Percentiles rank a stretch among this genome's conserved stretches.
phyloP scores from a whole-genome alignment of 2,329 filamentous ascomycete genomes.

The Colletotrichum costaricense region DNA sequence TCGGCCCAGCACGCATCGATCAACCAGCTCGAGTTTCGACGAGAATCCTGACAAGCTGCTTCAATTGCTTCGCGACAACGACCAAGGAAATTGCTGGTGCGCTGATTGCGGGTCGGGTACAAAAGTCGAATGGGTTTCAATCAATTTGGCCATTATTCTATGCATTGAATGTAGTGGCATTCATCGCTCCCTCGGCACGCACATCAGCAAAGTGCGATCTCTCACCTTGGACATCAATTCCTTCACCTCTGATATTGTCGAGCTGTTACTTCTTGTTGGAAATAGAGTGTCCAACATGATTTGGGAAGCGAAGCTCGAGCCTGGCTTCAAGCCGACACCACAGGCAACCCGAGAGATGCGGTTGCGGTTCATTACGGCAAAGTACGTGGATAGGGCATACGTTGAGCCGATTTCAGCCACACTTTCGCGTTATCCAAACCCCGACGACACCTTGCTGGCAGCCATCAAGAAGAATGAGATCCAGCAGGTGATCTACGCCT shows the following conservation, averaged over 20 bases:
- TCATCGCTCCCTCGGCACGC: constrained; percentile 93
- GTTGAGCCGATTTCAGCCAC: constrained; percentile 83
- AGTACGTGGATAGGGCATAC: constrained; percentile 88
- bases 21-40: constrained; percentile 78
- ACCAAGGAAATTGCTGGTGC: constrained; percentile 93
- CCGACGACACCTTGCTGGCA: constrained; percentile 90
- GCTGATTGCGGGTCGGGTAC: constrained; percentile 92
- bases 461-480: constrained; percentile 98
- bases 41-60: constrained; percentile 88
- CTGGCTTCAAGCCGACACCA: constrained; percentile 76
- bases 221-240: constrained; percentile 95
- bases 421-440: constrained; percentile 78
- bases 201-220: constrained; percentile 97
- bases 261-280: constrained; percentile 89
- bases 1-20: constrained; percentile 77
- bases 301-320: constrained; percentile 90
- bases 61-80: constrained; percentile 86
- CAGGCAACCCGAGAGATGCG: constrained; percentile 89
- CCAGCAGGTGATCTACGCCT: constrained; percentile 88
- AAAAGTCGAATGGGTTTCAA: constrained; percentile 99
- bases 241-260: constrained; percentile 96
- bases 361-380: constrained; percentile 93
- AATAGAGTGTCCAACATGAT: constrained; percentile 97
- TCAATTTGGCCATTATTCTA: constrained; percentile 94
- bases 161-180: constrained; percentile 99